These are phyloP conservation scores for Lasiosphaeria hispida DNA, from an alignment of 495 filamentous ascomycete species.

Conservation along the genomic window DNA sequence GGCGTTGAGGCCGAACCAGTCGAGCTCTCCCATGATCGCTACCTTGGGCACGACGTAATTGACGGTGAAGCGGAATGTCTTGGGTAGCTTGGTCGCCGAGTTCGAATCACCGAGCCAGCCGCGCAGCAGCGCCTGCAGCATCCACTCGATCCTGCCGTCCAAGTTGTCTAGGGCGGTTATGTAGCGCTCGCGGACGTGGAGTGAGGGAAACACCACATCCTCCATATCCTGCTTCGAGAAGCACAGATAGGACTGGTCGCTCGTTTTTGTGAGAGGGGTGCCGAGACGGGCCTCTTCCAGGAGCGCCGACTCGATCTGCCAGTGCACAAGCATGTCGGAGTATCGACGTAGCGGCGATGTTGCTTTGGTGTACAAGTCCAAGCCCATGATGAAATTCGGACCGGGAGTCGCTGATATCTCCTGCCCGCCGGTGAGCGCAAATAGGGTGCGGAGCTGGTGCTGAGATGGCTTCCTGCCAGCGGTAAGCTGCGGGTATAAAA, in stretches of 20 bases:
- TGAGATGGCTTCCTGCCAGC: constrained; percentile 56
- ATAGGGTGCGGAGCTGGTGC: constrained; percentile 62
- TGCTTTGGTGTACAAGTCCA: constrained; percentile 70
- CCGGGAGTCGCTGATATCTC: constrained; percentile 49
- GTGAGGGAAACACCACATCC: constrained; percentile 43
- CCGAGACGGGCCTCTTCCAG: constrained; percentile 62
- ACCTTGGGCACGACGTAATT: constrained; percentile 15
- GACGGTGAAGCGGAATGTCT: constrained; percentile 58
- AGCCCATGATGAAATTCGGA: constrained; percentile 59
- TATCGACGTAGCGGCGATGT: constrained; percentile 87
- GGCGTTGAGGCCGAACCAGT: constrained; percentile 41
- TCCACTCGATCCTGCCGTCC: constrained; percentile 52
- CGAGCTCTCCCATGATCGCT: constrained; percentile 29
- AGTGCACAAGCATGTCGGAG: constrained; percentile 79
- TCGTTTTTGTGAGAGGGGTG: constrained; percentile 46
- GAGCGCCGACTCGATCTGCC: constrained; percentile 84
- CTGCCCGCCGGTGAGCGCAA: constrained; percentile 51
- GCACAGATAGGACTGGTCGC: constrained; percentile 50
- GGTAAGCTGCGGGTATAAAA: constrained; percentile 50
- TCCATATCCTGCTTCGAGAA: constrained; percentile 61
- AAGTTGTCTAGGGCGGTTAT: constrained; percentile 28
- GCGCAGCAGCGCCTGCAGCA: constrained; percentile 67
- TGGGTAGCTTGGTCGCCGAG: constrained; percentile 54
- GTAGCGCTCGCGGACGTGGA: constrained; percentile 50
- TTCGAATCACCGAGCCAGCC: constrained; percentile 63